phyloP scores from a whole-genome alignment of 768 basidiomycete genomes.

The Russula griseocarnosa region DNA sequence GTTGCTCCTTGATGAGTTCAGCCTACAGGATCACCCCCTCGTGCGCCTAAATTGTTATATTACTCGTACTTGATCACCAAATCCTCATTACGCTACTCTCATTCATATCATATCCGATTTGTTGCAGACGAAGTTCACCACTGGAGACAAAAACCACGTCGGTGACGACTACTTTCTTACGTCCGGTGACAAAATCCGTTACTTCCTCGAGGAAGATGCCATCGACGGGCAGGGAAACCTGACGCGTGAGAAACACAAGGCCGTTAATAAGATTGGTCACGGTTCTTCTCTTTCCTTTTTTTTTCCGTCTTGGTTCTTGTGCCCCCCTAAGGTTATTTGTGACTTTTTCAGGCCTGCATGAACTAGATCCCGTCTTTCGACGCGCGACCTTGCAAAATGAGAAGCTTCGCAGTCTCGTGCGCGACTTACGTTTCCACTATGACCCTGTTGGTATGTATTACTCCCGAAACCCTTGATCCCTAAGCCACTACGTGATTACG shows the following conservation, averaged over 20 bases:
- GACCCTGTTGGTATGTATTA: slow-evolving; percentile 69
- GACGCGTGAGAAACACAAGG: slow-evolving; percentile 61
- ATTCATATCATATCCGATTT: neutral
- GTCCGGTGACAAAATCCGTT: slow-evolving; percentile 92
- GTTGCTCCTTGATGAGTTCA: slow-evolving; percentile 74
- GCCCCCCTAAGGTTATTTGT: slow-evolving; percentile 9
- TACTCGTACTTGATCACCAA: neutral
- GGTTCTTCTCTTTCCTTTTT: slow-evolving; percentile 49
- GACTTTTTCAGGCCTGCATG: slow-evolving; percentile 62
- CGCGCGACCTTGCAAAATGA: slow-evolving; percentile 78
- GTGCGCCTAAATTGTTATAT: slow-evolving; percentile 42
- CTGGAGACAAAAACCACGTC: slow-evolving; percentile 68
- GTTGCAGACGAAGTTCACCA: slow-evolving; percentile 83
- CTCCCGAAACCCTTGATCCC: neutral
- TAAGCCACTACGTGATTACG: slow-evolving; percentile 6
- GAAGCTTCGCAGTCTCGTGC: slow-evolving; percentile 60
- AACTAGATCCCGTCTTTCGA: slow-evolving; percentile 78
- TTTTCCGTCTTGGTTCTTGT: neutral
- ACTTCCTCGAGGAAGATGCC: slow-evolving; percentile 90
- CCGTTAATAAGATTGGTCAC: slow-evolving; percentile 95
- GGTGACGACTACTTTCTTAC: slow-evolving; percentile 92
- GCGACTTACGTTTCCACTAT: slow-evolving; percentile 75
- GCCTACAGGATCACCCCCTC: slow-evolving; percentile 71
- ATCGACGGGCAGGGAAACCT: slow-evolving; percentile 67
- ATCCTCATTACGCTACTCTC: neutral